These are phyloP conservation scores for Sphagnum contortum DNA, from an alignment of 225 moss, liverwort and hornwort species.

Conservation along the genomic window DNA sequence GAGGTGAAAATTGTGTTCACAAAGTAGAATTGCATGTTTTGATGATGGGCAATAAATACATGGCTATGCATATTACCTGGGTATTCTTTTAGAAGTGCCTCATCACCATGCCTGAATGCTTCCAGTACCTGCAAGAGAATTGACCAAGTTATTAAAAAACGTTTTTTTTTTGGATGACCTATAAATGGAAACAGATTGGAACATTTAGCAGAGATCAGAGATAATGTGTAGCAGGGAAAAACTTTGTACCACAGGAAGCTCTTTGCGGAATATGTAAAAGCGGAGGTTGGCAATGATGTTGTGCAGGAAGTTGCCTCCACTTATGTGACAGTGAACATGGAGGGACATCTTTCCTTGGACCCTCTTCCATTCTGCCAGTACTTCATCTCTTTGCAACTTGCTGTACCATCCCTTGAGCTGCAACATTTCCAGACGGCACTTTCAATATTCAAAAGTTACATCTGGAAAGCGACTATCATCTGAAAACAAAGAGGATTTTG, in stretches of 20 bases:
- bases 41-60: no score
- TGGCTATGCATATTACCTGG: conserved; percentile 32
- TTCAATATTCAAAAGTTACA: no score
- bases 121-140: conserved; percentile 54
- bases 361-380: conserved; percentile 80
- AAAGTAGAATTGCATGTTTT: no score
- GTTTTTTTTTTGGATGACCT: no score
- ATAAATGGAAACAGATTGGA: background rate
- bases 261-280: conserved; percentile 88
- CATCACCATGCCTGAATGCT: conserved; percentile 86
- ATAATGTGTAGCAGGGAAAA: background rate
- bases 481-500: background rate
- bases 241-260: conserved; percentile 61
- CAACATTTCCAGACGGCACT: background rate
- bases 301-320: conserved; percentile 70
- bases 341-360: conserved; percentile 85
- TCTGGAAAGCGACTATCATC: no score
- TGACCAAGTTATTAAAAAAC: background rate
- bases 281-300: conserved; percentile 75
- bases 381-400: conserved; percentile 83
- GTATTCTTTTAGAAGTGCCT: conserved; percentile 57
- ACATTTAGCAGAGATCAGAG: background rate
- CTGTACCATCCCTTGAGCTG: conserved; percentile 96
- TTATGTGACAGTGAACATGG: conserved; percentile 98
- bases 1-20: no score